phyloP scores from a whole-genome alignment of 106 monocot genomes.

The Platanthera guangdongensis region DNA sequence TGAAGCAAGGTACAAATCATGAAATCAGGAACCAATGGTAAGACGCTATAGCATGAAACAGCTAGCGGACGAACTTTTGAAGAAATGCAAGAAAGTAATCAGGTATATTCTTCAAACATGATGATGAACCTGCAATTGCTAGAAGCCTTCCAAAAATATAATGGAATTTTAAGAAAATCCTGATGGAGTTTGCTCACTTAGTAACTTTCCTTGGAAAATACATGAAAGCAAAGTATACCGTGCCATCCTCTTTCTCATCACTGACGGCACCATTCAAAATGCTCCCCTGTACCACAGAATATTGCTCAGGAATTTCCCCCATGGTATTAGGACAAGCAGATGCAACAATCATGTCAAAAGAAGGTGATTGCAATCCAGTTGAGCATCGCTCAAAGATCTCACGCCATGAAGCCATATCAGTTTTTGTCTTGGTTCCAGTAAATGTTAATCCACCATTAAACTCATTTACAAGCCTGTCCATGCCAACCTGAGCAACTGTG shows the following conservation, averaged over 20 bases:
- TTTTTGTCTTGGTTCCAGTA: not conserved
- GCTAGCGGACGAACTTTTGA: not conserved
- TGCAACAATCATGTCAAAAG: conserved; percentile 1
- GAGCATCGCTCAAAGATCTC: not conserved
- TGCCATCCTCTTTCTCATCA: not conserved
- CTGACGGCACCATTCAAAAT: not conserved
- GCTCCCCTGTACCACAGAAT: not conserved
- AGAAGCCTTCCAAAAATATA: not conserved
- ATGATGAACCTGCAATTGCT: not conserved
- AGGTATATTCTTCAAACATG: not conserved
- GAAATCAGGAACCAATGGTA: not conserved
- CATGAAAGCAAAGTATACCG: not conserved
- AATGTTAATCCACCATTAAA: not conserved
- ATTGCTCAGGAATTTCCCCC: not conserved
- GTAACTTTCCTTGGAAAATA: not conserved
- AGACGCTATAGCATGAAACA: not conserved
- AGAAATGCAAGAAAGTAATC: not conserved
- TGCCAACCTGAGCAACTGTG: not conserved
- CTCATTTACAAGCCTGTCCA: not conserved
- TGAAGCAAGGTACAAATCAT: not conserved
- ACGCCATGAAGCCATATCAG: conserved; percentile 1
- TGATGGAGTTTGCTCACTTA: not conserved
- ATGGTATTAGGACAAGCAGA: not conserved
- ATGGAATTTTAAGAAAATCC: not conserved
- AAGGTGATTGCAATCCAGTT: not conserved